Base-by-base conservation (phyloP, 2,329 filamentous ascomycete genomes). In the Teratosphaeriaceae sp. region DNA sequence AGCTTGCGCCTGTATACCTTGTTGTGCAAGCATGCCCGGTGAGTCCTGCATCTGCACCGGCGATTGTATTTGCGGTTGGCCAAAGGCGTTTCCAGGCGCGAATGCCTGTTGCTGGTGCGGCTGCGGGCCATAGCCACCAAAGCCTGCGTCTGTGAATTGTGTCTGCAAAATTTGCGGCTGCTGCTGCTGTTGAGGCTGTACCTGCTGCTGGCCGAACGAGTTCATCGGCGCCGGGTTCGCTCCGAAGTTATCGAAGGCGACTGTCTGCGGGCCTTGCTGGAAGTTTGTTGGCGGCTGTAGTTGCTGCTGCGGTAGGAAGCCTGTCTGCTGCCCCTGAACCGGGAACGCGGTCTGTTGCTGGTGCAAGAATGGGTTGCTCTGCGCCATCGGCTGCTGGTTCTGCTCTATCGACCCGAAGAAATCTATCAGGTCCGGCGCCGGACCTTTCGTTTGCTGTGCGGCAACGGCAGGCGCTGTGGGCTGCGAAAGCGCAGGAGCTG, bases 381-480 rank as follows among this genome's bases (percentile, higher is more conserved):
- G 64, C 23, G 58, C 62, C 61, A 66, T 64, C 2, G 82, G 73
- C 40, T 85, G 85, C 62, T 92, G 88, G 51, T 89, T 88, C 60
- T 88, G 81, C 59, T 96, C 89, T 57, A 94, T 95, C 5, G 88
- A 89, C 59, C 84, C 90, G 63, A 95, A 95, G 66, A 94, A 96
- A 69, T 90, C 92, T 60, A 94, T 97, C 48, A 94, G 73, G 69
- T 94, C 85, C 21, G 82, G 80, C 53, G 78, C 81, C 21, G 82
- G 80, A 2, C 76, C 80, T 64, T 84, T 88, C 26, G 54, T 41
- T 20, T 50, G 44, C 27, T 39, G 51, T 36, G 52, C 23, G 11
- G 55, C 48, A 15, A 52, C 57, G 4, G 44, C 33, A 15, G 45
- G 45, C 11, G 47, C 44, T 48, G 44, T 51, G 42, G 52, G 51